Conservation (phyloP, 176 grass and related monocot genomes). For the Poa annua region DNA sequence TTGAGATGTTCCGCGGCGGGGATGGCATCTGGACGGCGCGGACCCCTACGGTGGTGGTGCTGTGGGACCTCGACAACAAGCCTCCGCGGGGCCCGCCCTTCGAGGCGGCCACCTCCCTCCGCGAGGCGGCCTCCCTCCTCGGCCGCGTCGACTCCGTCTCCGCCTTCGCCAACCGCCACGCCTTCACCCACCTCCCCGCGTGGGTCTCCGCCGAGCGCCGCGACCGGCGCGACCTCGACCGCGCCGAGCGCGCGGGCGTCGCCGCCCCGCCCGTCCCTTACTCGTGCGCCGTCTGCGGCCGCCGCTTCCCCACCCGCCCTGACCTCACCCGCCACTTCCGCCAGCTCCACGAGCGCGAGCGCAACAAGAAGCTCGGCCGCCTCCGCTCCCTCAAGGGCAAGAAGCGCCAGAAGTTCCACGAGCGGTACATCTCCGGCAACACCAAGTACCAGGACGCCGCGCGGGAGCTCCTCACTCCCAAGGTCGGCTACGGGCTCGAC, state of each 20-base stretch:
- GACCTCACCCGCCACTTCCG: constrained; percentile 89
- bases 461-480: constrained; percentile 73
- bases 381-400: constrained; percentile 94
- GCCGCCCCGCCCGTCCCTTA: constrained; percentile 60
- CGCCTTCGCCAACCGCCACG: constrained; percentile 89
- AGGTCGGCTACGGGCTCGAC: constrained; percentile 76
- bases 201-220: constrained; percentile 74
- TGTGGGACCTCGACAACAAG: constrained; percentile 99
- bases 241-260: constrained; percentile 67
- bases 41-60: constrained; percentile 63
- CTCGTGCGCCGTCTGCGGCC: constrained; percentile 79
- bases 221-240: constrained; percentile 62
- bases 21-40: constrained; percentile 65
- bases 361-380: constrained; percentile 85
- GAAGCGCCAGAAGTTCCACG: constrained; percentile 82
- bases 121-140: constrained; percentile 63
- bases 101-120: constrained; percentile 64
- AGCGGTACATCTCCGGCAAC: constrained; percentile 76
- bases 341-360: constrained; percentile 93
- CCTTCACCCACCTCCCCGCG: constrained; percentile 76
- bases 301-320: constrained; percentile 79
- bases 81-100: constrained; percentile 78
- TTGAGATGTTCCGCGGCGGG: constrained; percentile 65
- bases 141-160: constrained; percentile 77
- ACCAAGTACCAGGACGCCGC: constrained; percentile 88